phyloP scores from a whole-genome alignment of 192 early-diverging fungal species.

The Blastocladiella britannica region DNA sequence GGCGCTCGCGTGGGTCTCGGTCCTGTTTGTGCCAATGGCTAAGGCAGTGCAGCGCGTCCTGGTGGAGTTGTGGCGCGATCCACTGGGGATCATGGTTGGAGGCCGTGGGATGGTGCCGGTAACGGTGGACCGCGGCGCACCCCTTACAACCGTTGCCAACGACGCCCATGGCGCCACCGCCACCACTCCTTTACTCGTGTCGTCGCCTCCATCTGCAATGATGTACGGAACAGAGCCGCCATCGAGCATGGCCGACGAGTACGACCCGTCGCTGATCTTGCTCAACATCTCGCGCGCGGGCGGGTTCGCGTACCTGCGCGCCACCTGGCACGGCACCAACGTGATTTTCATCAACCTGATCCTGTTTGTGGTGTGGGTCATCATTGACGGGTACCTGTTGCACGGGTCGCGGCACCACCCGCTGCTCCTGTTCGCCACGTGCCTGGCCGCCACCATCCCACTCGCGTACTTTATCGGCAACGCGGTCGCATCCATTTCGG shows the following conservation, averaged over 20 bases:
- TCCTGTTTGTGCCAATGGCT: slow-evolving; percentile 33
- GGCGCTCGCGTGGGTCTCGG: slow-evolving; percentile 32
- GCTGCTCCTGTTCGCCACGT: slow-evolving; percentile 33
- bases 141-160: slow-evolving; percentile 12
- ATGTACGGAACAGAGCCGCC: slow-evolving; percentile 1
- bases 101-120: too few species aligned
- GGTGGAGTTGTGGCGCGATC: too few species aligned
- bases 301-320: slow-evolving; percentile 91
- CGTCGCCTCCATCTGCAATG: background rate
- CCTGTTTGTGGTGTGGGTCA: slow-evolving; percentile 57
- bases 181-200: slow-evolving; percentile 8
- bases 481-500: slow-evolving; percentile 89
- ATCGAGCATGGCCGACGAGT: too few species aligned
- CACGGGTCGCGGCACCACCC: slow-evolving; percentile 44
- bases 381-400: slow-evolving; percentile 61
- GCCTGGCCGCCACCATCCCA: slow-evolving; percentile 66
- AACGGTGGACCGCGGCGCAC: too few species aligned
- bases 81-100: too few species aligned
- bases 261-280: slow-evolving; percentile 39
- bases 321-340: slow-evolving; percentile 88
- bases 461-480: slow-evolving; percentile 92
- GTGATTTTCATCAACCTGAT: slow-evolving; percentile 88
- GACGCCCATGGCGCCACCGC: slow-evolving; percentile 5
- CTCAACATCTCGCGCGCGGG: slow-evolving; percentile 73
- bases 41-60: too few species aligned